Percentiles rank a stretch among this genome's conserved stretches.
Conservation (phyloP, 257 asterid genomes). For the Paulownia fortunei region DNA sequence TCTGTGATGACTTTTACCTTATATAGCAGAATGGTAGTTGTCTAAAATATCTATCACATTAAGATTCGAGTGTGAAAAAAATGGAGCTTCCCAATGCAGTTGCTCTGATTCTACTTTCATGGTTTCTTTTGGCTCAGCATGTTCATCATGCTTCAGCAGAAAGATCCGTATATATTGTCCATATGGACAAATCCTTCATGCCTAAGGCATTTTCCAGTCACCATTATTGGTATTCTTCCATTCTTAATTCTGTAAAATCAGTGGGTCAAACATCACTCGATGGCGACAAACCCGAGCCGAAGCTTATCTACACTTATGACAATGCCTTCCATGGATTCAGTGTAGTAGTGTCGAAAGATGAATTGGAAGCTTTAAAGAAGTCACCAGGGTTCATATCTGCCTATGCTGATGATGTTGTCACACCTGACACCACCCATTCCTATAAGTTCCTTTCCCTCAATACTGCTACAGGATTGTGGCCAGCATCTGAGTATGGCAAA, state of each 20-base stretch:
- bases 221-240: slow-evolving; percentile 22
- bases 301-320: slow-evolving; percentile 30
- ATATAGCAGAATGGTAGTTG: background rate
- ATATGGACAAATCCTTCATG: slow-evolving; percentile 24
- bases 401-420: slow-evolving; percentile 6
- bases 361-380: slow-evolving; percentile 27
- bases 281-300: background rate
- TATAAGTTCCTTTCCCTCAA: slow-evolving; percentile 36
- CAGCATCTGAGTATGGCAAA: slow-evolving; percentile 42
- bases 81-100: background rate
- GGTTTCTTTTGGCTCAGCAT: background rate
- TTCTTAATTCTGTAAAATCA: background rate
- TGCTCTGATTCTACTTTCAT: background rate
- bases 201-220: slow-evolving; percentile 16
- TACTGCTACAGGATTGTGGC: slow-evolving; percentile 47
- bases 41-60: background rate
- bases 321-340: slow-evolving; percentile 44
- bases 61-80: background rate
- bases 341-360: slow-evolving; percentile 10
- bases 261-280: background rate
- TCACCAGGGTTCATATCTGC: slow-evolving; percentile 34
- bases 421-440: slow-evolving; percentile 37
- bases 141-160: background rate
- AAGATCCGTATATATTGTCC: slow-evolving; percentile 4
- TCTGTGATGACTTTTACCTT: background rate